Base-by-base conservation (phyloP, 2,329 filamentous ascomycete genomes). In the Coniella lustricola region DNA sequence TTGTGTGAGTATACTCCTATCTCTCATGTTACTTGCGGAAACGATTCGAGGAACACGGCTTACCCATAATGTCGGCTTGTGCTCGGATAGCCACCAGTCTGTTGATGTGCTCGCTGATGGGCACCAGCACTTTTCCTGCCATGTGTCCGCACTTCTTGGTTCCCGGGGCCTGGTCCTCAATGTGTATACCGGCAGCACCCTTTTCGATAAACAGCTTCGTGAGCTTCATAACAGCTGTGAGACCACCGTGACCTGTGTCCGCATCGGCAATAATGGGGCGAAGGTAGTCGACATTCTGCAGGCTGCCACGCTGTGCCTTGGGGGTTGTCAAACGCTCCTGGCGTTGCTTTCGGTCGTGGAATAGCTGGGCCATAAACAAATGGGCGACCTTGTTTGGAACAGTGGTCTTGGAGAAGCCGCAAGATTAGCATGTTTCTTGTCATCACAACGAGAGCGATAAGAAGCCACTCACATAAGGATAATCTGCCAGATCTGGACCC, bases 111-210 rank as follows among this genome's bases (percentile, higher is more conserved):
- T 98, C 93, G 69, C 82, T 87, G 64, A 96, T 94, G 44, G 93
- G 93, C 45, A 98, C 93, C 52, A 98, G 76, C 37, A 97, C 93
- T 74, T 97, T 97, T 63, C 93, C 93, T 57, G 93, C 93, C 93
- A 97, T 97, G 73, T 97, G 93, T 55, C 93, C 93, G 67, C 93
- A 98, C 80, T 98, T 98, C 81, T 98, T 98, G 43, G 93, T 97
- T 47, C 93, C 93, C 3, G 93, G 91, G 3, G 93, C 91, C 71
- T 97, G 93, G 67, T 98, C 93, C 71, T 98, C 93, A 59, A 98
- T 96, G 71, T 98, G 93, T 62, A 98, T 96, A 57, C 93, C 93
- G 36, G 93, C 93, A 39, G 93, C 93, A 59, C 93, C 93, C 69
- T 90, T 90, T 75, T 98, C 93, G 56, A 97, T 73, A 67, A 98